A percentile compares a stretch with the other conserved stretches of the same genome.
Conservation (phyloP, 1,139 yeast species). For the Blastobotrys elegans region DNA sequence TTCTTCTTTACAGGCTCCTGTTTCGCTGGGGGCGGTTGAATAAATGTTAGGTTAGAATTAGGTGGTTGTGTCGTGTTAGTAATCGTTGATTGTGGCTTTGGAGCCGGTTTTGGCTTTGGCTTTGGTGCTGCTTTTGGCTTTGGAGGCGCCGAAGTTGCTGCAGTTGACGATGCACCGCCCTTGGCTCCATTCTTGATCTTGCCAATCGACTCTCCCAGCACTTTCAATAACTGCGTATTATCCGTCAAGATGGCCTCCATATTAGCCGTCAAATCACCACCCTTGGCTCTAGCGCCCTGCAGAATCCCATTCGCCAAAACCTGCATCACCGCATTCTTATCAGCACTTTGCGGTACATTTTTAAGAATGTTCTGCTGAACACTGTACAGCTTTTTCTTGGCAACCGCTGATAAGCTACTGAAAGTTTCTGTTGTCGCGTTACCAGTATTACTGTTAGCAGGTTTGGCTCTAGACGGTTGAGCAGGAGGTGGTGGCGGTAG, state of each 20-base stretch:
- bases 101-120: not conserved
- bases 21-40: not conserved
- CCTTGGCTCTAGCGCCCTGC: conserved; percentile 83
- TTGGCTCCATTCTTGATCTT: not conserved
- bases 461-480: conserved; percentile 1
- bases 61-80: not conserved
- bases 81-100: not conserved
- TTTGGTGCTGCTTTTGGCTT: not conserved
- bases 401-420: not conserved
- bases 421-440: not conserved
- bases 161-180: not conserved
- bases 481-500: conserved; percentile 16
- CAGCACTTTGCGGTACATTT: conserved; percentile 20
- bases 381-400: not conserved
- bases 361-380: conserved; percentile 3
- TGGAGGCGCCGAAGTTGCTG: not conserved
- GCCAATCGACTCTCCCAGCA: not conserved
- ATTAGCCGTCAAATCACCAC: conserved; percentile 61
- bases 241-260: conserved; percentile 68
- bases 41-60: not conserved
- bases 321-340: conserved; percentile 67
- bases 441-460: not conserved
- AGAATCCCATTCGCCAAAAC: conserved; percentile 84
- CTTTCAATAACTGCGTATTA: conserved; percentile 37
- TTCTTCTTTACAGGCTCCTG: not conserved